Evolutionary conservation across 2,329 filamentous ascomycete species (phyloP), one percentile per base, ranked within the genome.

Genomic region (Lachnellula arida): DNA sequence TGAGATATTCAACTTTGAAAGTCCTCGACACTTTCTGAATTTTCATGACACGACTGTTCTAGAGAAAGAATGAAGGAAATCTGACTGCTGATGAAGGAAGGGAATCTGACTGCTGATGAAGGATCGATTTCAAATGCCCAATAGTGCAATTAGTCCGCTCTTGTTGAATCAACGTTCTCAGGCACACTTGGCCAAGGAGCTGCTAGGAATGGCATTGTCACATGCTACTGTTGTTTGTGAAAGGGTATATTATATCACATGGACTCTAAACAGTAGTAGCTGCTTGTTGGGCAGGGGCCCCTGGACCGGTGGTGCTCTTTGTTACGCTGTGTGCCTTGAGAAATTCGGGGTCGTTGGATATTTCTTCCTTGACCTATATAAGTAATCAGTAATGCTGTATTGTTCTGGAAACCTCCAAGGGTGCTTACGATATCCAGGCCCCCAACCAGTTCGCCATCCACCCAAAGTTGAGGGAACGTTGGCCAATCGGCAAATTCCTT

Each of bases 401-500:
- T n/a, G 49, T 22, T 28, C 46, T 34, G 4, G 44, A 19, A 47
- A 22, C 49, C 22, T 6, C 42, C 22, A 14, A 44, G 32, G 8
- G 47, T 61, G 78, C 91, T 80, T 78, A 97, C 93, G 74, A 99
- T 99, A 72, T 99, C 94, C 65, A 99, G 75, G 1, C 94, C 94
- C 56, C 94, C 93, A 22, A 97, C 87, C 49, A 99, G 77, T 72
- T 97, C 91, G 14, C 94, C 93, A 58, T 87, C 83, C 12, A 96
- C 84, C 86, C 93, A 99, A 60, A 99, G 76, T 74, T 99, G 94
- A 19, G 94, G 94, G 74, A 91, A 99, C 0, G 94, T 99, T 9
- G 94, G 94, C 94, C 94, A 99, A 60, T 97, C 94, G n/a, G 91
- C 91, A 72, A 86, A 97, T 75, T 94, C 90, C 80, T 99, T 99